These are phyloP conservation scores for Aspergillus sp. DNA, from an alignment of 2,329 filamentous ascomycete species.

Conservation along the genomic window DNA sequence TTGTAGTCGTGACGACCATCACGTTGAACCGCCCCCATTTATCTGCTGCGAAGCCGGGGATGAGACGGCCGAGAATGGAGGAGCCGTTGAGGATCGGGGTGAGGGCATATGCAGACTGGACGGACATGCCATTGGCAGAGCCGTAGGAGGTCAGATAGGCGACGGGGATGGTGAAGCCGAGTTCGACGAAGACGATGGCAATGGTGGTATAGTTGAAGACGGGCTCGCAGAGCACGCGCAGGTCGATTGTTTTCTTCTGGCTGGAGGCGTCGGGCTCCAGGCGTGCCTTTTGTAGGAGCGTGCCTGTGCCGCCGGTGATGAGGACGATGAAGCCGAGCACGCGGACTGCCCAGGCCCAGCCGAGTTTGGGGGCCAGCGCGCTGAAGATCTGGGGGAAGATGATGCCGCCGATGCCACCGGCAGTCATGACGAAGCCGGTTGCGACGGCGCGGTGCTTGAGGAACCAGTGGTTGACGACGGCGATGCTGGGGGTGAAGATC, in stretches of 20 bases:
- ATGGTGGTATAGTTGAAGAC: slow-evolving; percentile 18
- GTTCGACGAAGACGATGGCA: slow-evolving; percentile 26
- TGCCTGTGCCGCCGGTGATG: slow-evolving; percentile 28
- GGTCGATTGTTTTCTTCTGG: slow-evolving; percentile 18
- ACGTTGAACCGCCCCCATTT: slow-evolving; percentile 26
- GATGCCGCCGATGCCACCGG: slow-evolving; percentile 32
- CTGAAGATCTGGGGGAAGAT: slow-evolving; percentile 34
- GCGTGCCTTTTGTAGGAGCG: slow-evolving; percentile 14
- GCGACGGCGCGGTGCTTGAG: slow-evolving; percentile 33
- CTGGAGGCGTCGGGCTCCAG: slow-evolving; percentile 12
- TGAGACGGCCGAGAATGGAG: slow-evolving; percentile 24
- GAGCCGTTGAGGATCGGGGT: slow-evolving; percentile 27
- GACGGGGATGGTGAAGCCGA: slow-evolving; percentile 28
- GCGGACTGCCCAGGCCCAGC: slow-evolving; percentile 37
- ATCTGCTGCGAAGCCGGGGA: slow-evolving; percentile 27
- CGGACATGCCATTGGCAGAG: slow-evolving; percentile 3
- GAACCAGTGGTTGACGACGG: slow-evolving; percentile 34
- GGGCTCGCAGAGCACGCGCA: slow-evolving; percentile 20
- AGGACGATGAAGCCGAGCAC: slow-evolving; percentile 37
- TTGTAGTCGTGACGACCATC: not conserved
- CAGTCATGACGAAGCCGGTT: slow-evolving; percentile 35
- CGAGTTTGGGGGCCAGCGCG: slow-evolving; percentile 26
- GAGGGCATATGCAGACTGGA: slow-evolving; percentile 25
- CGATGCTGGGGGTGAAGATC: slow-evolving; percentile 33
- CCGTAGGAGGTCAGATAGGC: slow-evolving; percentile 28